A percentile compares a stretch with the other conserved stretches of the same genome.
These are phyloP conservation scores for Magnolia sinica DNA, from an alignment of 164 flowering plant species.

Conservation along the genomic window DNA sequence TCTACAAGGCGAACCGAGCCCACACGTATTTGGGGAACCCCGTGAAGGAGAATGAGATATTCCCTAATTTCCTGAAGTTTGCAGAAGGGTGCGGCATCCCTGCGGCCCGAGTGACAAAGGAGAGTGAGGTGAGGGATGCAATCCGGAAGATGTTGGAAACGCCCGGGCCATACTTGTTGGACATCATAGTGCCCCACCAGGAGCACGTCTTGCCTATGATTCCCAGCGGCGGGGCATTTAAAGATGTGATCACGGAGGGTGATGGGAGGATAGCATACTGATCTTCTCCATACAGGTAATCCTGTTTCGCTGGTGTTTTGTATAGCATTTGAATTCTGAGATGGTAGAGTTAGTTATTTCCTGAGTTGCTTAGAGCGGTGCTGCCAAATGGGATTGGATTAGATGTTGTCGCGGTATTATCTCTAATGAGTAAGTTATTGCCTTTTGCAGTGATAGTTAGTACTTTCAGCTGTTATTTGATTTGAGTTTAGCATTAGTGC, in stretches of 20 bases:
- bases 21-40: slow-evolving; percentile 68
- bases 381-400: neutral
- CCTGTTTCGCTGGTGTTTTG: neutral
- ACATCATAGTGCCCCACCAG: slow-evolving; percentile 74
- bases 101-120: slow-evolving; percentile 53
- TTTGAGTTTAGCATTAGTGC: neutral
- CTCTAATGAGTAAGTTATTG: neutral
- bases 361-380: neutral
- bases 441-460: neutral
- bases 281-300: slow-evolving; percentile 6
- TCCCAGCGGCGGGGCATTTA: slow-evolving; percentile 65
- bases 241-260: slow-evolving; percentile 59
- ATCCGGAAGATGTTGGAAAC: slow-evolving; percentile 66
- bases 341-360: neutral
- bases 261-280: slow-evolving; percentile 51
- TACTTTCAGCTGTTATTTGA: neutral
- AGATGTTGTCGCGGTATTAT: neutral
- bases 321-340: neutral
- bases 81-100: slow-evolving; percentile 67
- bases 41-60: slow-evolving; percentile 48
- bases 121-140: slow-evolving; percentile 48
- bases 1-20: slow-evolving; percentile 67
- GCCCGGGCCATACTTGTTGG: slow-evolving; percentile 65
- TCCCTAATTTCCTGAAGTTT: slow-evolving; percentile 56
- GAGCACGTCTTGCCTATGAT: slow-evolving; percentile 80